These are phyloP conservation scores for Paraglomus occultum DNA, from an alignment of 192 early-diverging fungal genomes.

Conservation along the genomic window DNA sequence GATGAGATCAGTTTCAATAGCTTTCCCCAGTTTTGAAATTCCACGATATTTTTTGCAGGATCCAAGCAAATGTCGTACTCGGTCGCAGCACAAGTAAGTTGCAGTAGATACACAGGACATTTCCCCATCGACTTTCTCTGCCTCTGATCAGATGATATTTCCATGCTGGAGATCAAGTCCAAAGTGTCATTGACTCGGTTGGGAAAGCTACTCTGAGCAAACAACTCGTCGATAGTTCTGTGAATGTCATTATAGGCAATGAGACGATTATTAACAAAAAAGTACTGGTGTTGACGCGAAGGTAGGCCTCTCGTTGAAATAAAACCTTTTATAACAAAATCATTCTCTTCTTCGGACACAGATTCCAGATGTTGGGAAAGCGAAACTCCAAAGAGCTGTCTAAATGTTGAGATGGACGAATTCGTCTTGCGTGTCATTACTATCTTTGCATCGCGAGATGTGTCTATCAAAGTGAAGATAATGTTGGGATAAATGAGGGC, in stretches of 20 bases:
- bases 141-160: constrained; percentile 28
- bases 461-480: constrained; percentile 41
- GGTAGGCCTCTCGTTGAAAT: constrained; percentile 36
- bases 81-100: constrained; percentile 44
- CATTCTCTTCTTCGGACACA: constrained; percentile 16
- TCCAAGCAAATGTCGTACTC: constrained; percentile 55
- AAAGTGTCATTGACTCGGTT: constrained; percentile 18
- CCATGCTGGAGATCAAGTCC: neutral
- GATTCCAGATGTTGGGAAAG: constrained; percentile 35
- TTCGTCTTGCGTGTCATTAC: constrained; percentile 38
- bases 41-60: constrained; percentile 50
- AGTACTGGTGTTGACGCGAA: constrained; percentile 51
- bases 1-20: constrained; percentile 25
- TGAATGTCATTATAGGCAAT: constrained; percentile 41
- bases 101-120: constrained; percentile 55
- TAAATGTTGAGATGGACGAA: constrained; percentile 40
- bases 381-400: constrained; percentile 51
- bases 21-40: constrained; percentile 42
- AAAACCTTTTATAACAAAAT: constrained; percentile 37
- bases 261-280: constrained; percentile 54
- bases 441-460: constrained; percentile 34
- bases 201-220: constrained; percentile 39
- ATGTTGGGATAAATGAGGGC: constrained; percentile 43
- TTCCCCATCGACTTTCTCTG: constrained; percentile 33
- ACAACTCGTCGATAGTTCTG: constrained; percentile 38